Conservation (phyloP, 78 protist species). For the Guillardia theta region DNA sequence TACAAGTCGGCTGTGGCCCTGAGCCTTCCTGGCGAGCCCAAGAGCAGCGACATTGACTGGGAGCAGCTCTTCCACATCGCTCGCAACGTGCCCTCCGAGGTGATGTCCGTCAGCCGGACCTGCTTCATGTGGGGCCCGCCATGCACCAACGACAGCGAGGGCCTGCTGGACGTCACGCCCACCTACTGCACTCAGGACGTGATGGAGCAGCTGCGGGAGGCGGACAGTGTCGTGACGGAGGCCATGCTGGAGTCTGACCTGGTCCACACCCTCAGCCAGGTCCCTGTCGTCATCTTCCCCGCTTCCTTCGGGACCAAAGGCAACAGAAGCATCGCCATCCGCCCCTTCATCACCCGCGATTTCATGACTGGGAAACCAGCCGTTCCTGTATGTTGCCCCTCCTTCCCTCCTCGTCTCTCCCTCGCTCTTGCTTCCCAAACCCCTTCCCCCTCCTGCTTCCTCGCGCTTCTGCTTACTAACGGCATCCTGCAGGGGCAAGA, state of each 20-base stretch:
- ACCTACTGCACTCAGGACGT: constrained; percentile 6
- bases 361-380: constrained; percentile 37
- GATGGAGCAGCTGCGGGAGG: constrained; percentile 39
- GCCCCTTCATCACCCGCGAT: constrained; percentile 44
- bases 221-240: not conserved
- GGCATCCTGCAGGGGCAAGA: not conserved
- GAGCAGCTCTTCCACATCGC: not conserved
- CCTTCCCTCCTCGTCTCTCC: not conserved
- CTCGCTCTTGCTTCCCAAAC: not conserved
- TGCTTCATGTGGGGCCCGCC: constrained; percentile 29
- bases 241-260: not conserved
- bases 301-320: not conserved
- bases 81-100: not conserved
- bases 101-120: not conserved
- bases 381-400: not conserved
- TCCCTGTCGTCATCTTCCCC: constrained; percentile 17
- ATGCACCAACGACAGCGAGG: not conserved
- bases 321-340: constrained; percentile 14
- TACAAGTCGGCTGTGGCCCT: constrained; percentile 22
- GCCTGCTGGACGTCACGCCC: not conserved
- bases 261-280: not conserved
- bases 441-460: not conserved
- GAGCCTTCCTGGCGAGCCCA: not conserved
- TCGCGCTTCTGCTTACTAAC: not conserved
- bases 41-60: not conserved